A percentile compares a stretch with the other conserved stretches of the same genome.
Evolutionary conservation across 495 filamentous ascomycete species (phyloP).

Genomic region (Cercophora samala): DNA sequence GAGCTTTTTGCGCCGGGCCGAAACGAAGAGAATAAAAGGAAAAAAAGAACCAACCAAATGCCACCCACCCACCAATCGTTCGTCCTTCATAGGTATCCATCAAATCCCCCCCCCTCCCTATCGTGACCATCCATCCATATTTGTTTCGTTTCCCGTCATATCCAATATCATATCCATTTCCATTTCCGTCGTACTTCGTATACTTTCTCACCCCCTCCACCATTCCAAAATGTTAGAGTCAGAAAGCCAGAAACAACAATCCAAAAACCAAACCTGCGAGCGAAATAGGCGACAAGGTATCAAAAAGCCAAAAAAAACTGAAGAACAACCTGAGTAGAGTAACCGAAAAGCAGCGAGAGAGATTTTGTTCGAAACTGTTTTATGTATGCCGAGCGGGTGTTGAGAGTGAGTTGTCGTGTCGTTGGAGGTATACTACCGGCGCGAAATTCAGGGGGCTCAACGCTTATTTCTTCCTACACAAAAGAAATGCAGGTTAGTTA

Average conservation of each 20-base stretch:
- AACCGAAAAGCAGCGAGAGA: slow-evolving; percentile 8
- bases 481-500: slow-evolving; percentile 5
- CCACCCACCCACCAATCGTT: neutral
- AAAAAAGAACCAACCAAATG: neutral
- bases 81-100: neutral
- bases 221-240: neutral
- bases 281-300: slow-evolving; percentile 34
- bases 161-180: neutral
- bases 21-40: neutral
- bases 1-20: slow-evolving; percentile 14
- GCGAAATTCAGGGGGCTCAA: neutral
- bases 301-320: slow-evolving; percentile 20
- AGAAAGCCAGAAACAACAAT: slow-evolving; percentile 12
- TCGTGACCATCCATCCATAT: neutral
- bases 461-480: slow-evolving; percentile 11
- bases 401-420: too few species aligned
- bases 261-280: slow-evolving; percentile 10
- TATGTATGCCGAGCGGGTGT: neutral
- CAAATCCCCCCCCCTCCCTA: neutral
- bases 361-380: neutral
- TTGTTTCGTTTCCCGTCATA: neutral
- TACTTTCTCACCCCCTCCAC: neutral
- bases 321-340: neutral
- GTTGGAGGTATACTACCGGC: too few species aligned
- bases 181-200: neutral